Evolutionary conservation across 495 filamentous ascomycete species (phyloP).

Genomic region (Aspergillus cristatus): DNA sequence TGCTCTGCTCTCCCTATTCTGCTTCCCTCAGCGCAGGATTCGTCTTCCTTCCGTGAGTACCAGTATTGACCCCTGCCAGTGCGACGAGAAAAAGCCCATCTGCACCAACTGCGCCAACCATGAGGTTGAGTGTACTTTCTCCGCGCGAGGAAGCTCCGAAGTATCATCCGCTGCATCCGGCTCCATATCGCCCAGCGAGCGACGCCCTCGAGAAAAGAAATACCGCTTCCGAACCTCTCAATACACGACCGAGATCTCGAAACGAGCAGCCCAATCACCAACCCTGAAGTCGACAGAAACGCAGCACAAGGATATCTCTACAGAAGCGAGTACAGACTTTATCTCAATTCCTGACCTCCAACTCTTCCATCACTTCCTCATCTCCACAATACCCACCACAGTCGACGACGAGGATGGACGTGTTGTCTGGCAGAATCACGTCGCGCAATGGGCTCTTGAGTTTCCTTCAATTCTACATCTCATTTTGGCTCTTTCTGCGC

Average conservation of each 20-base stretch:
- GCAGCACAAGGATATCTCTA: not conserved
- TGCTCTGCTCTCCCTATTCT: too few species aligned
- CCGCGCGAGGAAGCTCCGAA: slow-evolving; percentile 2
- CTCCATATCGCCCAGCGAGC: not conserved
- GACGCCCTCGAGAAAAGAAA: not conserved
- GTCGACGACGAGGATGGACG: slow-evolving; percentile 14
- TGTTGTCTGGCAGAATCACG: slow-evolving; percentile 23
- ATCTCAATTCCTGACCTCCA: slow-evolving; percentile 23
- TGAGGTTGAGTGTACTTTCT: slow-evolving; percentile 25
- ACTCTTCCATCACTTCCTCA: slow-evolving; percentile 31
- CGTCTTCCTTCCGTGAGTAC: too few species aligned
- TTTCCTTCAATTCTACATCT: slow-evolving; percentile 31
- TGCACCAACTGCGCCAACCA: slow-evolving; percentile 26
- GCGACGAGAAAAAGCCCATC: slow-evolving; percentile 28
- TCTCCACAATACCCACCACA: slow-evolving; percentile 20
- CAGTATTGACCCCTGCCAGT: slow-evolving; percentile 14
- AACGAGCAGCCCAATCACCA: not conserved
- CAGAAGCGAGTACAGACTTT: not conserved
- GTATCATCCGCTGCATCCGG: not conserved
- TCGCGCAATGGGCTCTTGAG: slow-evolving; percentile 25
- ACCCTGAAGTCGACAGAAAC: not conserved
- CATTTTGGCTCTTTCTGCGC: slow-evolving; percentile 29
- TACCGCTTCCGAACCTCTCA: slow-evolving; percentile 12
- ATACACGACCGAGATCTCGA: slow-evolving; percentile 2
- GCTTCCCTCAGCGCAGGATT: too few species aligned